Percentiles rank a stretch among this genome's conserved stretches.
Evolutionary conservation across 129 eudicot species (phyloP).

Genomic region (Smallanthus sonchifolius): DNA sequence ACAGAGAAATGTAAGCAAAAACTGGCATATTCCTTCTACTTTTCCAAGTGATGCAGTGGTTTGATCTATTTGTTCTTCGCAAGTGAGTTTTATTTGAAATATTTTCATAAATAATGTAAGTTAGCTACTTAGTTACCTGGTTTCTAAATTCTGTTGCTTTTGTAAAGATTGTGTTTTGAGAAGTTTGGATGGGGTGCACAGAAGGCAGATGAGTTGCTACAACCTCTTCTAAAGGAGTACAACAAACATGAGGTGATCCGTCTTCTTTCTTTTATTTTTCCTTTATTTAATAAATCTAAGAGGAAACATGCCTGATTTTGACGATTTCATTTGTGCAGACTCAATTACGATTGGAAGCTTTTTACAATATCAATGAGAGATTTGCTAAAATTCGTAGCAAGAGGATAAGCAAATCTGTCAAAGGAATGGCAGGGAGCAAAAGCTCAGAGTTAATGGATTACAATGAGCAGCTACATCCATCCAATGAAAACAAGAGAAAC

Average conservation of each 20-base stretch:
- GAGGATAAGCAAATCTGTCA: slow-evolving; percentile 76
- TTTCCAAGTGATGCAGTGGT: slow-evolving; percentile 88
- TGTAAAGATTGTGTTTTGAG: slow-evolving; percentile 77
- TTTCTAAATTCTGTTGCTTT: not conserved
- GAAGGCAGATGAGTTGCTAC: slow-evolving; percentile 84
- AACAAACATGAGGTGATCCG: slow-evolving; percentile 75
- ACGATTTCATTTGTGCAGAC: slow-evolving; percentile 49
- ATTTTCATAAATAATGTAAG: not conserved
- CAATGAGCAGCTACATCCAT: slow-evolving; percentile 7
- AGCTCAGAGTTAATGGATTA: slow-evolving; percentile 39
- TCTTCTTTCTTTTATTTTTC: slow-evolving; percentile 12
- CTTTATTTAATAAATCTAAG: slow-evolving; percentile 5
- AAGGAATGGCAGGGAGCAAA: slow-evolving; percentile 54
- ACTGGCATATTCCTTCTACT: slow-evolving; percentile 90
- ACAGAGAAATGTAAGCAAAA: slow-evolving; percentile 96
- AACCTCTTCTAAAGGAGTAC: slow-evolving; percentile 86
- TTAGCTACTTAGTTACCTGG: not conserved
- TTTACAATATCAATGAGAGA: slow-evolving; percentile 84
- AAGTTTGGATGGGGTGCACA: slow-evolving; percentile 82
- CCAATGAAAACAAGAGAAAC: slow-evolving; percentile 42
- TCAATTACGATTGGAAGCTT: slow-evolving; percentile 92
- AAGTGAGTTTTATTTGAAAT: slow-evolving; percentile 40
- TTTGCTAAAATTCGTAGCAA: slow-evolving; percentile 93
- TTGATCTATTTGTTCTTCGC: slow-evolving; percentile 71
- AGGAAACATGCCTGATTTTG: slow-evolving; percentile 11